Percentiles rank a stretch among this genome's conserved stretches.
These are phyloP conservation scores for Fusarium acutatum DNA, from an alignment of 2,329 filamentous ascomycete species.

Conservation along the genomic window DNA sequence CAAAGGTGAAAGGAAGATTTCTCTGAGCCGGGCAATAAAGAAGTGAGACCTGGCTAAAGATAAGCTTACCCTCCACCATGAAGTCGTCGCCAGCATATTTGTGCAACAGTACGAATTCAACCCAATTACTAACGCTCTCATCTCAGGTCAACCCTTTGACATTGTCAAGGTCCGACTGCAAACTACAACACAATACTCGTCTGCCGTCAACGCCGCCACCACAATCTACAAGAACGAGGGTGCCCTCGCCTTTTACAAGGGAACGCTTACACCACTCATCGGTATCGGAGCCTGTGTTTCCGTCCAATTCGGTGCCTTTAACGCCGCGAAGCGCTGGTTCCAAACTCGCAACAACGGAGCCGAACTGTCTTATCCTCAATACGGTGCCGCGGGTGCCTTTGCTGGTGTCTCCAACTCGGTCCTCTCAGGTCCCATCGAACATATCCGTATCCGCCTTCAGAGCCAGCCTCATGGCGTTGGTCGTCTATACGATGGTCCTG, in stretches of 20 bases:
- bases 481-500: constrained; percentile 81
- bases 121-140: constrained; percentile 3
- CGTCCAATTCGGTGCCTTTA: constrained; percentile 98
- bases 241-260: constrained; percentile 95
- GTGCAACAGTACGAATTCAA: neutral
- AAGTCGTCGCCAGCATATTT: neutral
- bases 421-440: constrained; percentile 92
- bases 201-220: constrained; percentile 80
- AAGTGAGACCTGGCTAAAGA: constrained; percentile 2
- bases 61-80: constrained; percentile 16
- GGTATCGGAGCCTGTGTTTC: constrained; percentile 97
- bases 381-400: constrained; percentile 90
- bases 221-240: constrained; percentile 91
- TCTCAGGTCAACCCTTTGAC: constrained; percentile 77
- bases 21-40: neutral
- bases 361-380: constrained; percentile 80
- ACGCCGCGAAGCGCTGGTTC: constrained; percentile 86
- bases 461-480: constrained; percentile 89
- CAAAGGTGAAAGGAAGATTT: constrained; percentile 47
- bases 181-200: constrained; percentile 82
- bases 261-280: constrained; percentile 91
- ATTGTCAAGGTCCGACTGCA: constrained; percentile 98
- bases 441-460: constrained; percentile 94
- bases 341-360: constrained; percentile 75
- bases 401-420: constrained; percentile 90